These are phyloP conservation scores for Cordyceps militaris DNA, from an alignment of 2,329 filamentous ascomycete species.

Conservation along the genomic window DNA sequence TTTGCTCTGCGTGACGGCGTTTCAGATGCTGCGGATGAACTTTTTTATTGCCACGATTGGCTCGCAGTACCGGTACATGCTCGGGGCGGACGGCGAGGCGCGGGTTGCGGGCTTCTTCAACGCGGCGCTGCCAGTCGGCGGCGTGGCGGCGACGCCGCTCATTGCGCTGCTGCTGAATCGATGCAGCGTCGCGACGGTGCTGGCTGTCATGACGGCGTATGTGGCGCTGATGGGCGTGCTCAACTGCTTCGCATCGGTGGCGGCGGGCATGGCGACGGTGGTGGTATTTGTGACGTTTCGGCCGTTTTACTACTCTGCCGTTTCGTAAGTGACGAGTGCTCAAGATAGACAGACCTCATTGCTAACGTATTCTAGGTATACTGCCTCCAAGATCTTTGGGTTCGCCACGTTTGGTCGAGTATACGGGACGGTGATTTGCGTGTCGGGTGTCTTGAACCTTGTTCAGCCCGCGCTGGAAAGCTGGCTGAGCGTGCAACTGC, in stretches of 20 bases:
- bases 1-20: conserved; percentile 56
- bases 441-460: conserved; percentile 66
- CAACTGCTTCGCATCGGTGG: conserved; percentile 55
- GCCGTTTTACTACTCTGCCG: conserved; percentile 69
- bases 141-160: conserved; percentile 62
- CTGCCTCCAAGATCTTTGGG: conserved; percentile 58
- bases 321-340: conserved; percentile 45
- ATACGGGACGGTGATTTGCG: conserved; percentile 67
- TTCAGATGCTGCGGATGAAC: conserved; percentile 62
- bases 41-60: conserved; percentile 62
- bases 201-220: background rate
- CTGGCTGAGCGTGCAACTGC: conserved; percentile 55
- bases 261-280: conserved; percentile 61
- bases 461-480: conserved; percentile 63
- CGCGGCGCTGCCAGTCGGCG: conserved; percentile 56
- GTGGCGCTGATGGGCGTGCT: conserved; percentile 41
- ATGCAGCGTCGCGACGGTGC: conserved; percentile 51
- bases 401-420: conserved; percentile 76
- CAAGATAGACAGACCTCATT: no score
- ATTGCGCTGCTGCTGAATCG: conserved; percentile 64
- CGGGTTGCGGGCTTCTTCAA: conserved; percentile 37
- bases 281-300: conserved; percentile 64
- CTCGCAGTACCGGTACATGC: conserved; percentile 62
- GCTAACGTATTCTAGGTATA: conserved; percentile 7
- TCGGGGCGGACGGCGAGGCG: conserved; percentile 40